Conservation (phyloP, 371 early-diverging fungal genomes). For the Syncephalastrum racemosum region DNA sequence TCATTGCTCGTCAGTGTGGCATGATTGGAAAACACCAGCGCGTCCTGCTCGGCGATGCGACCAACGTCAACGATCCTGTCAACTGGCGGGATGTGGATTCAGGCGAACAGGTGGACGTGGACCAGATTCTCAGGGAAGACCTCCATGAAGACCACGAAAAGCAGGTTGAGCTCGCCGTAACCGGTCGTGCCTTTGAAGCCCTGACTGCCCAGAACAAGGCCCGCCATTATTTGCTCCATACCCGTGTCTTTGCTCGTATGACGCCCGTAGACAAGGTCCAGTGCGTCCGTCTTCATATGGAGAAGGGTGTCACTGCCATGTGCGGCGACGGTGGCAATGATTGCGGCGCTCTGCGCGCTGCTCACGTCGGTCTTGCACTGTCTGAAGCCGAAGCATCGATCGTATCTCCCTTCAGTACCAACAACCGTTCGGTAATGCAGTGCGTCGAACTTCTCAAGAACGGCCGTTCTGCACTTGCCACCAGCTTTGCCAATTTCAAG, state of each 20-base stretch:
- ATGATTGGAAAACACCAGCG: constrained; percentile 60
- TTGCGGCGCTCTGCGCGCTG: constrained; percentile 88
- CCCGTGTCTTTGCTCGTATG: constrained; percentile 79
- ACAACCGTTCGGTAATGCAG: constrained; percentile 52
- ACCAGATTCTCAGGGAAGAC: constrained; percentile 26
- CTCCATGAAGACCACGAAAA: constrained; percentile 30
- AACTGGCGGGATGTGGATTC: constrained; percentile 57
- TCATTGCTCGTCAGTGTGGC: constrained; percentile 78
- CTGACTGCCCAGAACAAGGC: constrained; percentile 41
- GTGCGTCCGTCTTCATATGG: constrained; percentile 76
- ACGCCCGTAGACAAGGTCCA: constrained; percentile 72
- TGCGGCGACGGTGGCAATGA: constrained; percentile 98
- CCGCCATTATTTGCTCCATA: constrained; percentile 47
- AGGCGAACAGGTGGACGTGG: constrained; percentile 37
- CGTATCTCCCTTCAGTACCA: constrained; percentile 82
- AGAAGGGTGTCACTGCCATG: constrained; percentile 78
- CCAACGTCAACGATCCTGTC: constrained; percentile 29
- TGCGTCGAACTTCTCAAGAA: constrained; percentile 74
- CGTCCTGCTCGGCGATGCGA: constrained; percentile 48
- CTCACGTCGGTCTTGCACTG: constrained; percentile 89
- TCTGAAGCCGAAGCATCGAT: constrained; percentile 78
- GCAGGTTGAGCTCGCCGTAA: constrained; percentile 66
- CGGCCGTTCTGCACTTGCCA: constrained; percentile 76
- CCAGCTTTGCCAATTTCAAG: constrained; percentile 76
- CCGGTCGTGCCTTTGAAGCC: constrained; percentile 67